phyloP scores from a whole-genome alignment of 2,329 filamentous ascomycete species.

The Colletotrichum sp. region DNA sequence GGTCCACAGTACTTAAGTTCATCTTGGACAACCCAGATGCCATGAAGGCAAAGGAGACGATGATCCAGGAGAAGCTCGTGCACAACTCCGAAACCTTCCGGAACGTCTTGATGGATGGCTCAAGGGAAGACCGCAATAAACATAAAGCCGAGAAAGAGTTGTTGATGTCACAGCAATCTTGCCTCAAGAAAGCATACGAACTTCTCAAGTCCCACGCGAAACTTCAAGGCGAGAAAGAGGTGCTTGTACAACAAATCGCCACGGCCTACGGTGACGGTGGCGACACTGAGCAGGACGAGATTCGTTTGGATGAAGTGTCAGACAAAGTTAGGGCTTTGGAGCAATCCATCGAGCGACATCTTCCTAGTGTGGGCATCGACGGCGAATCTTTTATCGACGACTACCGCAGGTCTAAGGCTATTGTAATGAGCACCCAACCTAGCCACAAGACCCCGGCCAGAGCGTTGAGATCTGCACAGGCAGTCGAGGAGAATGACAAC shows the following conservation, averaged over 20 bases:
- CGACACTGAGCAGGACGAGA: constrained; percentile 58
- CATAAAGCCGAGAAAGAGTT: constrained; percentile 57
- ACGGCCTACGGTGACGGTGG: constrained; percentile 56
- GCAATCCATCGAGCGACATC: constrained; percentile 41
- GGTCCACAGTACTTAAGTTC: constrained; percentile 14
- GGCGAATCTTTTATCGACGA: constrained; percentile 42
- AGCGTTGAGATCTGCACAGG: neutral
- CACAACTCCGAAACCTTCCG: constrained; percentile 55
- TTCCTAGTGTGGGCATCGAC: constrained; percentile 52
- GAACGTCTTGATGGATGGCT: constrained; percentile 51
- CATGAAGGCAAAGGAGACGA: constrained; percentile 40
- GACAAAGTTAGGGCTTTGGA: constrained; percentile 46
- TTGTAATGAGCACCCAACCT: constrained; percentile 29
- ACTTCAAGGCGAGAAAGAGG: constrained; percentile 49
- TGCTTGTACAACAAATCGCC: constrained; percentile 50
- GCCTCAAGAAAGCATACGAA: constrained; percentile 43
- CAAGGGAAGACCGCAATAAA: constrained; percentile 48
- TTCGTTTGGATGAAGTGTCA: constrained; percentile 52
- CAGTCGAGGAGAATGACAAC: constrained; percentile 37
- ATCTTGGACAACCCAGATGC: constrained; percentile 33
- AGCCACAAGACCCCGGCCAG: constrained; percentile 22
- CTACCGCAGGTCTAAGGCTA: constrained; percentile 26
- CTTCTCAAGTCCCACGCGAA: constrained; percentile 48
- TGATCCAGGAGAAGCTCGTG: constrained; percentile 46
- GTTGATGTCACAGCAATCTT: constrained; percentile 50